Base-by-base conservation (phyloP, 441 rosid species). In the Erysimum cheiri region DNA sequence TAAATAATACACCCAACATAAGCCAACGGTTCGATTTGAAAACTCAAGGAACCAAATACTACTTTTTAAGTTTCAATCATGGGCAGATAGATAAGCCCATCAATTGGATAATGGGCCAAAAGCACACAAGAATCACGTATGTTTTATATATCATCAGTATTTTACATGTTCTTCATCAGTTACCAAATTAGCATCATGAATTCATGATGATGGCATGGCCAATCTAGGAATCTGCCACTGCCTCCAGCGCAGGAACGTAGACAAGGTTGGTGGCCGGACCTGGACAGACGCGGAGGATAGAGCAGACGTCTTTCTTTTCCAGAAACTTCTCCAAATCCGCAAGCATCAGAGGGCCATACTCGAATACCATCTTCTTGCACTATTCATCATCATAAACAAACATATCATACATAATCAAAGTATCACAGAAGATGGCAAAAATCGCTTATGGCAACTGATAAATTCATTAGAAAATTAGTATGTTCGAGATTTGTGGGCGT, bases 281-380 rank as follows among this genome's bases (percentile, higher is more conserved):
- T 50, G 77, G 71, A 43, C 97, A 93, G 60, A 93, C 91, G 33
- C 79, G 89, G 22, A 93, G 70, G 65, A 85, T 39, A 19, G 82
- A 67, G 77, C 97, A 93, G 9, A 89, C 24, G 55, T 93, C 98
- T 0, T 58, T 85, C 47, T 80, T 72, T 64, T 91, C 97, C 69
- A 93, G 84, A 74, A 89, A 89, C 69, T 87, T 83, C 80, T 85
- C 92, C 12, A 90, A 69, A 28, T 93, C 84, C 52, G 65, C 58
- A 37, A 93, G 91, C 71, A 89, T 66, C 69, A 91, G 44, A n/a
- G 98, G 97, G 5, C 92, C 97, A 11, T 89, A 93, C 83, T 85
- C 85, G 3, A 88, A 89, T 19, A 89, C 98, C 81, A 91, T 29
- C 81, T 70, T 85, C 83, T 93, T 89, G 74, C 96, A 93, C 97